Evolutionary conservation across 768 basidiomycete genomes (phyloP), one percentile per base, ranked within the genome.

Genomic region (Podaxis carcinomalis): DNA sequence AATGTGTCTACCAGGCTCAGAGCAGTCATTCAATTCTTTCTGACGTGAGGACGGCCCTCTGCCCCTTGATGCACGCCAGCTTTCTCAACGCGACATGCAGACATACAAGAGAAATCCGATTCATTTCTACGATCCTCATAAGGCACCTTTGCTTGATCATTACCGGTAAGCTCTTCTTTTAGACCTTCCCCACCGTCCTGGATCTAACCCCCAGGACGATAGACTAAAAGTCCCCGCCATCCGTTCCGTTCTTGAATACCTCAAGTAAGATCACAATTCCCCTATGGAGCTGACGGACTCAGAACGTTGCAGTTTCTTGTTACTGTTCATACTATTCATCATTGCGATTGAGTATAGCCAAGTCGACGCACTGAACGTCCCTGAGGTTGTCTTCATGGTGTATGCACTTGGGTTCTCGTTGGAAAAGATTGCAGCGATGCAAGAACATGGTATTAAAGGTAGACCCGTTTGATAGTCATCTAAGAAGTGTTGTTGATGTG

Each of bases 401-500:
- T 90, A 88, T 68, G 80, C 83, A 1, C 74, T 87, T 66, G 95
- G 95, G 0, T 98, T 97, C 72, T 84, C 92, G 0, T 78, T 98
- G 19, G 95, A 98, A 70, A 96, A 94, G 70, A 76, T 95, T 7
- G 95, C 95, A 21, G 89, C 93, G 3, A 93, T 96, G 88, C 92
- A 97, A 70, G 95, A 98, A 70, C 94, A 94, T 69, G 95, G 95
- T 3, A 86, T 98, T 51, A 87, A 83, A 83, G 92, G 95, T 90
- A 47, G 42, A 70, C 44, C 23, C 51, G 4, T 39, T 23, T 10
- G 1, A 13, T 7, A 14, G n/a, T 32, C 32, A 25, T 28, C 10
- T 3, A 5, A 51, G 14, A 10, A 21, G 7, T 62, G 13, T 35
- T 27, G 36, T 50, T 13, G n/a, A 46, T 28, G 49, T 57, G 25